Base-by-base conservation (phyloP, 1,284 basidiomycete genomes). In the Lentinula novae-zelandiae region DNA sequence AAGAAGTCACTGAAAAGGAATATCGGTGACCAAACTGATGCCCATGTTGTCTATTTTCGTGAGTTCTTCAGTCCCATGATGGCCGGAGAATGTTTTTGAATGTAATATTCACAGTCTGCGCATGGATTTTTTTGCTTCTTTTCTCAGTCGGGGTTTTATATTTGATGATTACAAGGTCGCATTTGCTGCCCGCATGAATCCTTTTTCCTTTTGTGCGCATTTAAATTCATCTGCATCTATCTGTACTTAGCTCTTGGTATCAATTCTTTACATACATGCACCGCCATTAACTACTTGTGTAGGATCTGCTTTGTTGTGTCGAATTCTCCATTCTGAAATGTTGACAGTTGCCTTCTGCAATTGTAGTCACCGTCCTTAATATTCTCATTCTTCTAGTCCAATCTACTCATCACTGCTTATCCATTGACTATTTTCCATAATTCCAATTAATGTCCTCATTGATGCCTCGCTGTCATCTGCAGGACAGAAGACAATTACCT, bases 1-100 rank as follows among this genome's bases (percentile, higher is more conserved):
- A 69, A 55, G 76, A 78, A 73, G 75, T 60, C 42, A 64, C 39
- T 38, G 76, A 78, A 63, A 77, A 78, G 67, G 72, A 75, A 12
- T 77, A 73, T 62, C 67, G 70, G 70, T 78, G 73, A 58, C 57
- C 44, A 44, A 17, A 42, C 34, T 0, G 53, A 20, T 7, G 15
- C 40, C 10, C 9, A 5, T 31, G 34, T 34, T 15, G 7, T 56
- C 15, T 34, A 9, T 22, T 13, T 12, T 31, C 22, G 27, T n/a
- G 10, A 34, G 36, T 12, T 38, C 8, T 38, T 38, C 7, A 6
- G 12, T 38, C 9, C 9, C 10, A 10, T 9, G n/a, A 20, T 5
- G 8, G 17, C 9, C 44, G 44, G 5, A 20, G 6, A 22, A 27
- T 27, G n/a, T 20, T 22, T 17, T 20, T 46, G 17, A 8, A 20